Evolutionary conservation across 495 filamentous ascomycete species (phyloP), one percentile per base, ranked within the genome.

Genomic region (Diplogelasinospora grovesii): DNA sequence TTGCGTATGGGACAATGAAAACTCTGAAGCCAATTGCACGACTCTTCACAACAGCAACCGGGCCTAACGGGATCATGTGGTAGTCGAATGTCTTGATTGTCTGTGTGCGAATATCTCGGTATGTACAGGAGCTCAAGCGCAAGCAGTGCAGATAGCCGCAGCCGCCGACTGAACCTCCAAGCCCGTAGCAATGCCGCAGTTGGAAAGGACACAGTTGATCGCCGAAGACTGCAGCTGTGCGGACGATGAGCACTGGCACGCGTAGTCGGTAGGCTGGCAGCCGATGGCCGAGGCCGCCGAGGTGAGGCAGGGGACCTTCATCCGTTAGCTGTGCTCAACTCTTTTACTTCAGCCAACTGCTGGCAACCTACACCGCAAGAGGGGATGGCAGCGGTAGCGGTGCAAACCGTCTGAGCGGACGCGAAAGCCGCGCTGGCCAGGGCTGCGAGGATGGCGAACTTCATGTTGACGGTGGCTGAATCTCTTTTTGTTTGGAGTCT

Each of bases 231-330:
- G 19, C 13, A 43, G 10, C 14, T 43, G 2, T 25, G 22, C 13
- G 10, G 31, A 20, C 10, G 9, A 38, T n/a, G 32, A 25, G 41
- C 41, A 43, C 32, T 43, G 41, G 41, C 41, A 43, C 22, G 18
- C 32, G 23, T 38, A 26, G 32, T 27, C 41, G 9, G n/a, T 10
- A 13, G 3, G 20, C 8, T 13, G 23, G 32, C 41, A 43, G 32
- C 41, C 41, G 22, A 37, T 11, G 14, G 22, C 41, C 11, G 15
- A 13, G 32, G 41, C 41, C n/a, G 32, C 41, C 2, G 22, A 20
- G 14, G 16, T 21, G 16, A 43, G 9, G 41, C 41, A 43, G 3
- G 32, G 20, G 22, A 29, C 11, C 38, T 41, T 7, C 19, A 15
- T 6, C 13, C 10, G 16, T 14, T 32, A n/a, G n/a, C n/a, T n/a